Evolutionary conservation across 108 stramenopile genomes (phyloP).

Genomic region (Epithemia pelagica): DNA sequence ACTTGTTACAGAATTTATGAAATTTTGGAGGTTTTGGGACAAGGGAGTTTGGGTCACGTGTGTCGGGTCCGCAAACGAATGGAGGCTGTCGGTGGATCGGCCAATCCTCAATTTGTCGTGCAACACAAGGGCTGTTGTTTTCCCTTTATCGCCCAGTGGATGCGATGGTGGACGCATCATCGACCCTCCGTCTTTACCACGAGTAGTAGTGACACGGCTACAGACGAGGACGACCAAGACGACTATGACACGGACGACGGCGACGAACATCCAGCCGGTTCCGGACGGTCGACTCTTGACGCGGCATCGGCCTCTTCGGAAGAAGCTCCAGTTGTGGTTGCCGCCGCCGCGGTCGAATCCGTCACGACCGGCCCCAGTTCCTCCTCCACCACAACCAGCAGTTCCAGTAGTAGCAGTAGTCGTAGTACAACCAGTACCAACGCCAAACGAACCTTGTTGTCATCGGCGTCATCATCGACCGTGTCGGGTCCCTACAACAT

Average conservation of each 20-base stretch:
- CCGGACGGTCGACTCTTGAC: too few relatives aligned
- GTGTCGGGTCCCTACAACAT: neutral
- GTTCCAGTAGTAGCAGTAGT: neutral
- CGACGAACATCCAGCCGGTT: too few relatives aligned
- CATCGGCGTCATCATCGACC: neutral
- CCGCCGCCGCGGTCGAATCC: neutral
- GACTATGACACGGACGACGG: neutral
- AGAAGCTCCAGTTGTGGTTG: too few relatives aligned
- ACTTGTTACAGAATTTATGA: constrained; percentile 40
- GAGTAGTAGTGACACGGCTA: neutral
- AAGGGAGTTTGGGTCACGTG: constrained; percentile 54
- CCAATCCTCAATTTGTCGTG: constrained; percentile 21
- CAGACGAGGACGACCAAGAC: neutral
- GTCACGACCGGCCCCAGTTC: too few relatives aligned
- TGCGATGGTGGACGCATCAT: neutral
- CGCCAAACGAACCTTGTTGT: neutral
- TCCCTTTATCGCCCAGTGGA: neutral
- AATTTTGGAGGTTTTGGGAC: constrained; percentile 38
- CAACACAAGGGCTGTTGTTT: constrained; percentile 1
- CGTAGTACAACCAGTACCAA: neutral
- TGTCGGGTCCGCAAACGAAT: constrained; percentile 33
- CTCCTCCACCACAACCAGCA: neutral
- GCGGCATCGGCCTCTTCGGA: too few relatives aligned
- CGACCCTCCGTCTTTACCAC: neutral
- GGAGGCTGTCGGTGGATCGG: constrained; percentile 40